phyloP scores from a whole-genome alignment of 2,329 filamentous ascomycete species.

The Microdochium nivale region DNA sequence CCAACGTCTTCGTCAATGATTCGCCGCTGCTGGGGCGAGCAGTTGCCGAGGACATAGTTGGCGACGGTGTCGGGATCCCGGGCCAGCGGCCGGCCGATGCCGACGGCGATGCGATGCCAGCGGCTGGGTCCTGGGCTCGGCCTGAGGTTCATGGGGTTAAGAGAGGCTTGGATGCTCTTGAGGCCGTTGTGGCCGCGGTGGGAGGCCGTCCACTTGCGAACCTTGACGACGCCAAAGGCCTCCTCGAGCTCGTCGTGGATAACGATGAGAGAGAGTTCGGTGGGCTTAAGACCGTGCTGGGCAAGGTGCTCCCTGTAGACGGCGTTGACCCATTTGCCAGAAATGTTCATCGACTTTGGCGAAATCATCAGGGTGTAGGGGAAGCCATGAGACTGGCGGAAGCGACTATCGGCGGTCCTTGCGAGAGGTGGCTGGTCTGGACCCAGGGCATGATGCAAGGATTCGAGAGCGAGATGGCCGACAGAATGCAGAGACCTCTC shows the following conservation, averaged over 20 bases:
- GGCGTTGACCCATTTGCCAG: slow-evolving; percentile 59
- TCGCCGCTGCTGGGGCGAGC: slow-evolving; percentile 43
- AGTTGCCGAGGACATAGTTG: slow-evolving; percentile 66
- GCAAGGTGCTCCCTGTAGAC: slow-evolving; percentile 53
- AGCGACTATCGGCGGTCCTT: slow-evolving; percentile 35
- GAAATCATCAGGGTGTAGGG: slow-evolving; percentile 66
- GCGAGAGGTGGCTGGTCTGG: slow-evolving; percentile 39
- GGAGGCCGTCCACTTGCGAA: slow-evolving; percentile 55
- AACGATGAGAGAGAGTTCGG: slow-evolving; percentile 53
- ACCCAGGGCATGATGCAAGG: slow-evolving; percentile 42
- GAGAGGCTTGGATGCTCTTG: slow-evolving; percentile 50
- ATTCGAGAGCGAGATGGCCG: slow-evolving; percentile 68
- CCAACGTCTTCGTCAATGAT: slow-evolving; percentile 44
- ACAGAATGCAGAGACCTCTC: slow-evolving; percentile 77
- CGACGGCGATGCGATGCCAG: slow-evolving; percentile 62
- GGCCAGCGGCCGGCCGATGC: slow-evolving; percentile 74
- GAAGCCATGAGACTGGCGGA: slow-evolving; percentile 34
- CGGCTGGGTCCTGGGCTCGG: slow-evolving; percentile 18
- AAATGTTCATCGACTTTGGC: slow-evolving; percentile 75
- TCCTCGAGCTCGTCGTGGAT: slow-evolving; percentile 86
- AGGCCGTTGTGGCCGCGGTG: slow-evolving; percentile 68
- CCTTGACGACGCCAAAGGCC: slow-evolving; percentile 55
- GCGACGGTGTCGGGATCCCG: slow-evolving; percentile 61
- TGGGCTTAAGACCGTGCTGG: slow-evolving; percentile 17
- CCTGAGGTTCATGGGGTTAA: slow-evolving; percentile 32